These are phyloP conservation scores for Xeromyces bisporus DNA, from an alignment of 495 filamentous ascomycete genomes.

Conservation along the genomic window DNA sequence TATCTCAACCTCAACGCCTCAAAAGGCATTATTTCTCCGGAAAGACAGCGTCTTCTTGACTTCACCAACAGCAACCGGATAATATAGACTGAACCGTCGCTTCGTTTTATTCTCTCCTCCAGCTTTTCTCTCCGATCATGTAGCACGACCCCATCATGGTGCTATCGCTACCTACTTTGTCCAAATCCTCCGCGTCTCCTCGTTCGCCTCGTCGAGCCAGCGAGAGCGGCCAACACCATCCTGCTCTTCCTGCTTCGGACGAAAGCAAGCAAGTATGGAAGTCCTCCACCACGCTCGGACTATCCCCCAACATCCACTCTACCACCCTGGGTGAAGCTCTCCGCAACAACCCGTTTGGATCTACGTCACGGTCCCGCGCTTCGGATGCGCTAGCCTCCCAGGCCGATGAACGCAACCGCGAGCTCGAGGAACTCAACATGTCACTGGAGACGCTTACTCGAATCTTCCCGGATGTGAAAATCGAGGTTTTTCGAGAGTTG, in stretches of 20 bases:
- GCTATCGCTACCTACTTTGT: slow-evolving; percentile 27
- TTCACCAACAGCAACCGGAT: too few relatives aligned
- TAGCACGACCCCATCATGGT: slow-evolving; percentile 24
- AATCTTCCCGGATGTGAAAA: slow-evolving; percentile 72
- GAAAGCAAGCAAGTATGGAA: slow-evolving; percentile 8
- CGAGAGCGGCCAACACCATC: slow-evolving; percentile 6
- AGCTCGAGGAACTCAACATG: slow-evolving; percentile 55
- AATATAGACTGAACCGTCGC: too few relatives aligned
- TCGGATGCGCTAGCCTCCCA: slow-evolving; percentile 5
- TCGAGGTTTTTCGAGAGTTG: slow-evolving; percentile 89
- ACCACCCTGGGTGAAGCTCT: slow-evolving; percentile 25
- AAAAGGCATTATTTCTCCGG: too few relatives aligned
- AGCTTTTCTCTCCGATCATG: slow-evolving; percentile 13
- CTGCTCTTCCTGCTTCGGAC: slow-evolving; percentile 9
- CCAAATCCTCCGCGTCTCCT: slow-evolving; percentile 16
- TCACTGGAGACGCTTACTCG: slow-evolving; percentile 51
- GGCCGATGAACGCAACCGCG: slow-evolving; percentile 16
- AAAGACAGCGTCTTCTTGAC: too few relatives aligned
- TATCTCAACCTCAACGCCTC: too few relatives aligned
- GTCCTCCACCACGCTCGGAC: neutral
- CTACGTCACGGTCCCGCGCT: slow-evolving; percentile 17
- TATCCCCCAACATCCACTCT: slow-evolving; percentile 14
- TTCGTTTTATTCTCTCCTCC: neutral
- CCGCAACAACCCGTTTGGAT: slow-evolving; percentile 29
- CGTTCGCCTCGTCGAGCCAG: slow-evolving; percentile 12